Evolutionary conservation across 768 basidiomycete species (phyloP).

Genomic region (Serendipita vermifera): DNA sequence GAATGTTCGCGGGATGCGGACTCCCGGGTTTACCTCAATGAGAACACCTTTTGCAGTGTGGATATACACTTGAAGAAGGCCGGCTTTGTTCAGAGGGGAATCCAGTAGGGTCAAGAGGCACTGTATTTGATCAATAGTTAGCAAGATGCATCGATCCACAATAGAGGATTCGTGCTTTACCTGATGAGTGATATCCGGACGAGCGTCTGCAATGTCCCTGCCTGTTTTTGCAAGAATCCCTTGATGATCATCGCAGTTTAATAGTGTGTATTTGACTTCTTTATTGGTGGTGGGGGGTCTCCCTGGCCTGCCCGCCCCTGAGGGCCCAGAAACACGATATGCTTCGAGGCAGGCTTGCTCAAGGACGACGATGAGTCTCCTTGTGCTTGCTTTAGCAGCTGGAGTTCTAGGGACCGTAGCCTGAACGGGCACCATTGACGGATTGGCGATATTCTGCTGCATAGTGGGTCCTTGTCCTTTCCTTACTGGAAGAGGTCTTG

Average conservation of each 20-base stretch:
- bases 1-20: slow-evolving; percentile 94
- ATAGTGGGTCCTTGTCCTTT: not conserved
- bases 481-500: not conserved
- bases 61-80: slow-evolving; percentile 91
- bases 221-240: slow-evolving; percentile 96
- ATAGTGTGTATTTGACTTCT: slow-evolving; percentile 88
- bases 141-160: too few species aligned
- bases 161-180: too few species aligned
- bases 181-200: slow-evolving; percentile 98
- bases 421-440: slow-evolving; percentile 69
- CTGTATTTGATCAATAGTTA: slow-evolving; percentile 30
- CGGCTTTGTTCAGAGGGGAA: slow-evolving; percentile 96
- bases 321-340: slow-evolving; percentile 64
- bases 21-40: slow-evolving; percentile 97
- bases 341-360: slow-evolving; percentile 94
- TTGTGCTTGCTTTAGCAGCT: slow-evolving; percentile 30
- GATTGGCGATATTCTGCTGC: slow-evolving; percentile 37
- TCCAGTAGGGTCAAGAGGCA: slow-evolving; percentile 93
- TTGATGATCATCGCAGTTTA: slow-evolving; percentile 99
- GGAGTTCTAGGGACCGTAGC: slow-evolving; percentile 49
- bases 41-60: slow-evolving; percentile 93
- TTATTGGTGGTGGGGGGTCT: too few species aligned
- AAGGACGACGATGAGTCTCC: slow-evolving; percentile 78
- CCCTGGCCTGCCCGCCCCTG: slow-evolving; percentile 20
- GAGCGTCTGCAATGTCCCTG: slow-evolving; percentile 95